These are phyloP conservation scores for Pseudocercospora cruenta DNA, from an alignment of 2,329 filamentous ascomycete species.

Conservation along the genomic window DNA sequence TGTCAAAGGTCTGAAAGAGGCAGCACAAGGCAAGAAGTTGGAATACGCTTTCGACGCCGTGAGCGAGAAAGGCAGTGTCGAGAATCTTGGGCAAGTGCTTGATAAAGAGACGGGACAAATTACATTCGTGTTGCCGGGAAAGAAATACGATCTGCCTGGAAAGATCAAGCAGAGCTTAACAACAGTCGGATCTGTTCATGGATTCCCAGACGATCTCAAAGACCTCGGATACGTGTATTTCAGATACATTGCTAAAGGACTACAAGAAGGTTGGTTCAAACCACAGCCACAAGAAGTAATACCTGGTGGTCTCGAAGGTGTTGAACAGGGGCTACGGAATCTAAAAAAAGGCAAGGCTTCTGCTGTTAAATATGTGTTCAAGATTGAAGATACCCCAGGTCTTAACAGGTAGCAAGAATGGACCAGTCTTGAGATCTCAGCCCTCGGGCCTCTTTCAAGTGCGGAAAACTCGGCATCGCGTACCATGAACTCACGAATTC, in stretches of 20 bases:
- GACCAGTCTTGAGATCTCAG: neutral
- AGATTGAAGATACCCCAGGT: conserved; percentile 53
- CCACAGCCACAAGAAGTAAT: conserved; percentile 52
- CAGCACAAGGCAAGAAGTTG: conserved; percentile 31
- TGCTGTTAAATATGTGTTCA: conserved; percentile 67
- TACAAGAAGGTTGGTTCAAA: conserved; percentile 43
- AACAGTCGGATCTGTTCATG: conserved; percentile 39
- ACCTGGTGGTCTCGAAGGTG: conserved; percentile 57
- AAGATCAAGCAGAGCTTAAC: conserved; percentile 46
- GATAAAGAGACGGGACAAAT: conserved; percentile 38
- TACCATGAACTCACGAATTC: too few relatives aligned
- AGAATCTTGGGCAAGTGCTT: conserved; percentile 46
- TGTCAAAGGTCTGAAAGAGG: conserved; percentile 36
- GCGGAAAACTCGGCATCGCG: neutral
- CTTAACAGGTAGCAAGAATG: neutral
- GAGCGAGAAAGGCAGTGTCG: conserved; percentile 36
- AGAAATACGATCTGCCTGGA: conserved; percentile 48
- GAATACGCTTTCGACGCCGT: conserved; percentile 41
- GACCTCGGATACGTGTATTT: conserved; percentile 43
- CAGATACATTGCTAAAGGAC: conserved; percentile 37
- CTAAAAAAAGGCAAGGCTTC: conserved; percentile 64
- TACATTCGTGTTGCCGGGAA: conserved; percentile 40
- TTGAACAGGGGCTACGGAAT: conserved; percentile 58
- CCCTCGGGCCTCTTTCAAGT: neutral
- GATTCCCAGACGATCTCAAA: conserved; percentile 33